Base-by-base conservation (phyloP, 352 stramenopile genomes). In the Phytopythium boreale region DNA sequence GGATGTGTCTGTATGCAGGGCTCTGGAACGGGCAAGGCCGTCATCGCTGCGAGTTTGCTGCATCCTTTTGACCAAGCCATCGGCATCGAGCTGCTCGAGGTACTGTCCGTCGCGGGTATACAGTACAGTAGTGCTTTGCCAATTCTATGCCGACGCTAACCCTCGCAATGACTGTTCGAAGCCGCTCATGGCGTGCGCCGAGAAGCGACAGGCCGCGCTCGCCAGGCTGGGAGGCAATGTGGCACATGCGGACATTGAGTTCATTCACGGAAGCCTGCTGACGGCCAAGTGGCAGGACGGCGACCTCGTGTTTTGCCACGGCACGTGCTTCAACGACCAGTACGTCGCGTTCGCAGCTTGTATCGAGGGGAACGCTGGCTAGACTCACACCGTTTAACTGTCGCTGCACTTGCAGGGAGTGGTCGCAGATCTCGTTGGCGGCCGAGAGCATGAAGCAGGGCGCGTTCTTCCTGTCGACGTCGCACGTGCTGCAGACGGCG, bases 381-480 rank as follows among this genome's bases (percentile, higher is more conserved):
- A 1, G 19, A 26, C 19, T 50, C 5, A 34, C 55, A 26, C 4
- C 56, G 31, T 36, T n/a, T 43, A 24, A 29, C 24, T 4, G 24
- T 20, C 22, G 11, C 56, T 49, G 24, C 7, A 4, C 8, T 36
- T 52, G 34, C 36, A 95, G 87, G 31, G 84, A 93, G 52, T 96
- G 87, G 87, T 57, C 70, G 1, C 75, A 89, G 56, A 93, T 96
- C 64, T 94, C 84, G 62, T 62, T 92, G 47, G 72, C 77, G 6
- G 85, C 87, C 2, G 87, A 96, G 60, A 81, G 90, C 64, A 75
- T 96, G 31, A 94, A 93, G 68, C 87, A 96, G 61, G 87, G 87
- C 52, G 76, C 85, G 22, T 96, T 79, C 71, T 93, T 96, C 59
- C 72, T 96, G 49, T 94, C 87, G 34, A 92, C 85, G 50, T 92